Conservation (phyloP, 2,329 filamentous ascomycete genomes). For the Cladosporium oxysporum region DNA sequence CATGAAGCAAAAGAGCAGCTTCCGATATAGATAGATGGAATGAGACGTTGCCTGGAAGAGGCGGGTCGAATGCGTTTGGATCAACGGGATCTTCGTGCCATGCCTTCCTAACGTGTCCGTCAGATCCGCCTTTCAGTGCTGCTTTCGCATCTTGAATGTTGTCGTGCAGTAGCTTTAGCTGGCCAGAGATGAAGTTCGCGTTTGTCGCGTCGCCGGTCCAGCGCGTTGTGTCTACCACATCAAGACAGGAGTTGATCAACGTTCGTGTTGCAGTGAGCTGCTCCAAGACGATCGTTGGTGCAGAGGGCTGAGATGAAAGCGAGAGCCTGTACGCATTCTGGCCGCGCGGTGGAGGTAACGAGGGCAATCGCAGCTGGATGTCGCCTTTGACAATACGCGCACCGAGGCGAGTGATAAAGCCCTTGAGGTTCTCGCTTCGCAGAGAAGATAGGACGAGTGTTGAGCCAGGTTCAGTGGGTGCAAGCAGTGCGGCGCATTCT, state of each 20-base stretch:
- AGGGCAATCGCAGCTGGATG: conserved; percentile 74
- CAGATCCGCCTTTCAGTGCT: conserved; percentile 58
- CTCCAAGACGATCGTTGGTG: conserved; percentile 62
- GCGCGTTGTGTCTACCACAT: conserved; percentile 76
- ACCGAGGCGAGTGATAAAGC: conserved; percentile 85
- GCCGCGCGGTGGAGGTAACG: conserved; percentile 59
- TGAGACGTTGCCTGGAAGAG: conserved; percentile 67
- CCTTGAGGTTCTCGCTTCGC: conserved; percentile 87
- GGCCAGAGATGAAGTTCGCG: conserved; percentile 59
- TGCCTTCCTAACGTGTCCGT: conserved; percentile 44
- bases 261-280: conserved; percentile 72
- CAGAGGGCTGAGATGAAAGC: conserved; percentile 55
- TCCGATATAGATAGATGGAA: conserved; percentile 63
- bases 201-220: conserved; percentile 68
- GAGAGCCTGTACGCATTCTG: conserved; percentile 53
- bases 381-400: conserved; percentile 89
- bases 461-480: conserved; percentile 79
- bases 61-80: conserved; percentile 59
- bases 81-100: conserved; percentile 60
- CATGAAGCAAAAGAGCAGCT: conserved; percentile 60
- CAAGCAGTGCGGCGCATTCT: conserved; percentile 84
- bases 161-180: conserved; percentile 60
- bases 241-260: conserved; percentile 79
- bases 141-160: conserved; percentile 63
- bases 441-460: conserved; percentile 88